phyloP scores from a whole-genome alignment of 129 eudicot genomes.

The Rutidosis leptorrhynchoides region DNA sequence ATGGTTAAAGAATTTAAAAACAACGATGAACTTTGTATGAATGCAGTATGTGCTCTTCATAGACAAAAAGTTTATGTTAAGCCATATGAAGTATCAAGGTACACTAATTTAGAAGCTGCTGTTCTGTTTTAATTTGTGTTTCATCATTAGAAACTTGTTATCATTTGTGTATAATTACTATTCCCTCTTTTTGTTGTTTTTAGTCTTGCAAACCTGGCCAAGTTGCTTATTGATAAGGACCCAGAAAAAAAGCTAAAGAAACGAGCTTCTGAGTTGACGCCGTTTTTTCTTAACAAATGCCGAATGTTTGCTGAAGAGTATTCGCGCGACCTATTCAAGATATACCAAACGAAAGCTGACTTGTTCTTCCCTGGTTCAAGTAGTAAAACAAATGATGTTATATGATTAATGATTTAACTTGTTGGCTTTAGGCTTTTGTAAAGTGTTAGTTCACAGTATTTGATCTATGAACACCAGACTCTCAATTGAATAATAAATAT shows the following conservation, averaged over 20 bases:
- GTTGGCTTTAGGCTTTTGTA: neutral
- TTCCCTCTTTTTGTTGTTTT: neutral
- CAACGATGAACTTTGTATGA: neutral
- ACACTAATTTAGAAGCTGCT: neutral
- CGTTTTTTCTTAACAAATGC: neutral
- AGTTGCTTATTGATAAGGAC: neutral
- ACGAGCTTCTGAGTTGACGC: neutral
- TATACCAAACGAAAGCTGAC: neutral
- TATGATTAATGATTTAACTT: neutral
- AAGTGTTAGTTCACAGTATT: too few species aligned
- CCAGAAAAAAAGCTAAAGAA: neutral
- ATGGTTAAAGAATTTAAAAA: neutral
- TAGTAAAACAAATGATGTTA: neutral
- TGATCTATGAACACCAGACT: too few species aligned
- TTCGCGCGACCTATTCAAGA: neutral
- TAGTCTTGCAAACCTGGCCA: neutral
- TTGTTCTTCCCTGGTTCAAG: neutral
- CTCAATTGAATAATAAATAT: too few species aligned
- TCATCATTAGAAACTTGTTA: neutral
- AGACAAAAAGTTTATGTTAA: neutral
- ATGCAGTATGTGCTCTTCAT: neutral
- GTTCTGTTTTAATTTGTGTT: neutral
- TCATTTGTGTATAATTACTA: neutral
- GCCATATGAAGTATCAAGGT: neutral
- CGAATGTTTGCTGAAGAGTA: conserved; percentile 1